Conservation (phyloP, 441 rosid genomes). For the Isatis lusitanica region DNA sequence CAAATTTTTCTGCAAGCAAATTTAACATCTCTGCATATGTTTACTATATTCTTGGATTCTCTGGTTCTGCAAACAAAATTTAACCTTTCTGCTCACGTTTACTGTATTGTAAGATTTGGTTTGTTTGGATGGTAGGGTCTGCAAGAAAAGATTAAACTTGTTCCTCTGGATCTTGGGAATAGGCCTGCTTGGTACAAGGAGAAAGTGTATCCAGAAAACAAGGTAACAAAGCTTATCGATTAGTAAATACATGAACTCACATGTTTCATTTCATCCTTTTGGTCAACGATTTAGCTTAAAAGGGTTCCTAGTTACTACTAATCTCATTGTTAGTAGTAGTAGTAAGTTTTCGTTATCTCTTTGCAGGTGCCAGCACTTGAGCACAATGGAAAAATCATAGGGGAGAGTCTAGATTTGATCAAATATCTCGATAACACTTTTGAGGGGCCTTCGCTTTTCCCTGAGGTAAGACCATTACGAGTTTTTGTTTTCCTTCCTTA, state of each 20-base stretch:
- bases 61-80: neutral
- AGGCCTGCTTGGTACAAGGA: constrained; percentile 66
- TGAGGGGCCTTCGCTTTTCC: constrained; percentile 75
- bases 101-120: neutral
- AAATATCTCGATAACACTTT: constrained; percentile 79
- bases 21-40: neutral
- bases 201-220: constrained; percentile 47
- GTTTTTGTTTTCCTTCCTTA: neutral
- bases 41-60: neutral
- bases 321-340: neutral
- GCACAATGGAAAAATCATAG: constrained; percentile 78
- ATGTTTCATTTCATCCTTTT: neutral
- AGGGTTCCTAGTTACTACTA: neutral
- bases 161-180: constrained; percentile 49
- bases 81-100: neutral
- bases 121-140: constrained; percentile 41
- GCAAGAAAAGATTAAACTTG: constrained; percentile 52
- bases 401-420: constrained; percentile 86
- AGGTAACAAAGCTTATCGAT: constrained; percentile 32
- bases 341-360: neutral
- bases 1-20: neutral
- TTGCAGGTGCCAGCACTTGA: constrained; percentile 81
- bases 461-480: constrained; percentile 42
- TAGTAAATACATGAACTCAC: neutral
- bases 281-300: neutral